Evolutionary conservation across 78 protist genomes (phyloP).

Genomic region (Tieghemostelium lacteum): DNA sequence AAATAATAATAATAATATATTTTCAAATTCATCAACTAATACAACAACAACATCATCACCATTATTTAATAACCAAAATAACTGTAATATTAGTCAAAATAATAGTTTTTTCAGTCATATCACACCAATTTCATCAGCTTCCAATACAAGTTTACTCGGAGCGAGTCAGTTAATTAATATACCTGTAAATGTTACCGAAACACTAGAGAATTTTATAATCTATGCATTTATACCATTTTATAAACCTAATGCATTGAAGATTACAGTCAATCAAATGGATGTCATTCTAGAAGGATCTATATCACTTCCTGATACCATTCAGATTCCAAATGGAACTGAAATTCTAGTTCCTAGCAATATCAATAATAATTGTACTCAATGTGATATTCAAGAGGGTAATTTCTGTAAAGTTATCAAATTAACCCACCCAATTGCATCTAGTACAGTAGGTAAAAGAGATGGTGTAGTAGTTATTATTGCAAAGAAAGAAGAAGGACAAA

Average conservation of each 20-base stretch:
- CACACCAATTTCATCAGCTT: neutral
- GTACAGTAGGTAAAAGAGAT: conserved; percentile 67
- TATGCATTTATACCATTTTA: conserved; percentile 74
- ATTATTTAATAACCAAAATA: too few relatives aligned
- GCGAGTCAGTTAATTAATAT: conserved; percentile 7
- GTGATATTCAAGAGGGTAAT: conserved; percentile 65
- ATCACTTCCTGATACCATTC: conserved; percentile 58
- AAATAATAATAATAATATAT: too few relatives aligned
- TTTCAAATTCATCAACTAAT: neutral
- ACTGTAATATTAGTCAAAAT: too few relatives aligned
- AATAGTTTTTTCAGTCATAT: neutral
- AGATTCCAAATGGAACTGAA: conserved; percentile 66
- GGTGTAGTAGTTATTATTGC: conserved; percentile 71
- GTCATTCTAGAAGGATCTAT: conserved; percentile 54
- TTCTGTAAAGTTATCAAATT: conserved; percentile 52
- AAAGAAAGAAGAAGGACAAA: conserved; percentile 57
- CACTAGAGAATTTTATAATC: conserved; percentile 28
- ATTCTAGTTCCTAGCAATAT: conserved; percentile 30
- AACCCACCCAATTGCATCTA: conserved; percentile 33
- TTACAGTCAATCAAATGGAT: conserved; percentile 77
- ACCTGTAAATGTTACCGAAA: conserved; percentile 68
- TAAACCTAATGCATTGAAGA: conserved; percentile 55
- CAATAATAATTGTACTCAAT: conserved; percentile 22
- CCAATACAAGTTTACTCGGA: neutral
- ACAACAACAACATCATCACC: neutral